Base-by-base conservation (phyloP, 768 basidiomycete genomes). In the Austroboletus eburneus region DNA sequence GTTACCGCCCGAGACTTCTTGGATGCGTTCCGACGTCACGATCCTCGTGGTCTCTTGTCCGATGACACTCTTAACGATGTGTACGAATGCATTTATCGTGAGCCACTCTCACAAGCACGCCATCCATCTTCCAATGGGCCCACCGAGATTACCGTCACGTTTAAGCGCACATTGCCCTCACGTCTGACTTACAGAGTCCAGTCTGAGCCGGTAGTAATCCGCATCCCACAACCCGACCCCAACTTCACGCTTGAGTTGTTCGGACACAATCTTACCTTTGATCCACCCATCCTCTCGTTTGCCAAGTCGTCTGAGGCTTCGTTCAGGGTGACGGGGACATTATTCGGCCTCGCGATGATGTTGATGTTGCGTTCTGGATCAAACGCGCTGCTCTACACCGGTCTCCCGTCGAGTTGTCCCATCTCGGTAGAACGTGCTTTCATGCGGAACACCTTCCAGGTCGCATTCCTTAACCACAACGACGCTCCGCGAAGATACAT, bases 381-480 rank as follows among this genome's bases (percentile, higher is more conserved):
- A 18, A 91, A 91, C 64, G 91, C 94, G 3, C 74, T 85, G 37
- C 74, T 80, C 45, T 98, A 97, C 63, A 71, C 82, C 2, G 87
- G 88, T 23, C 71, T 98, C 25, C 87, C 92, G 14, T 71, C 87
- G 45, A 91, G 85, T 62, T 84, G 79, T 55, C 73, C 82, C 5
- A 72, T 98, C 57, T 73, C 78, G 18, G 83, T 95, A 49, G 92
- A 95, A 61, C 85, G 92, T 17, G 84, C 91, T 0, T 97, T 97
- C 70, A 97, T 97, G 95, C 81, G 85, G 48, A 88, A 97, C 62
- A 96, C 94, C 0, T 94, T 98, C 76, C 91, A 96, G 64, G 69
- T 97, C 27, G 84, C 91, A 2, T 97, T 98, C 70, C 52, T 74
- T 32, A 82, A 83, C 55, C 80, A 85, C 52, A 61, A 72, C 25